phyloP scores from a whole-genome alignment of 192 early-diverging fungal species.

The Linnemannia hyalina region DNA sequence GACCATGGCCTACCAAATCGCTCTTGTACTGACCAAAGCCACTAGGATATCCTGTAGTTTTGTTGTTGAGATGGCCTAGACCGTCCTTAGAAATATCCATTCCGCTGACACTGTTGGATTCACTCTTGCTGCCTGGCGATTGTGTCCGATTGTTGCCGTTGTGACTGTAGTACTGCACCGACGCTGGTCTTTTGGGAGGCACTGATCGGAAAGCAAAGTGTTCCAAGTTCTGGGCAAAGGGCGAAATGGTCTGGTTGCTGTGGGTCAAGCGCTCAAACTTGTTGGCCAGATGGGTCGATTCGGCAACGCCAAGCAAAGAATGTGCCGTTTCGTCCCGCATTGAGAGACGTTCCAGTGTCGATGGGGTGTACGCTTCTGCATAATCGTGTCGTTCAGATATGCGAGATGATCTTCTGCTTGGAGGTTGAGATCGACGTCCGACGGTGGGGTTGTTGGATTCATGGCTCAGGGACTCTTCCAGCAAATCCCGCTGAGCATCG shows the following conservation, averaged over 20 bases:
- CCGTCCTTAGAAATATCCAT: slow-evolving; percentile 23
- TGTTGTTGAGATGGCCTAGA: slow-evolving; percentile 5
- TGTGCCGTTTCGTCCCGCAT: slow-evolving; percentile 17
- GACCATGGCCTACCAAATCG: slow-evolving; percentile 26
- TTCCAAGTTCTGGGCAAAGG: slow-evolving; percentile 82
- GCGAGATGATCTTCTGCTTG: slow-evolving; percentile 40
- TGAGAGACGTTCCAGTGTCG: slow-evolving; percentile 19
- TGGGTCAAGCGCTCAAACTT: slow-evolving; percentile 88
- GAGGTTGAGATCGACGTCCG: not conserved
- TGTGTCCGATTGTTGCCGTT: not conserved
- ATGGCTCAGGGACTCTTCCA: slow-evolving; percentile 48
- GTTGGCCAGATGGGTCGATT: slow-evolving; percentile 84
- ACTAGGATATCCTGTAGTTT: slow-evolving; percentile 11
- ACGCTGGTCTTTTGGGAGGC: slow-evolving; percentile 53
- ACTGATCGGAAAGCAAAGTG: slow-evolving; percentile 85
- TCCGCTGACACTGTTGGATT: slow-evolving; percentile 18
- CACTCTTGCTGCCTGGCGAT: slow-evolving; percentile 30
- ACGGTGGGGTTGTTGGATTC: slow-evolving; percentile 13
- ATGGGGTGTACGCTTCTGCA: not conserved
- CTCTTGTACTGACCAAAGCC: slow-evolving; percentile 5
- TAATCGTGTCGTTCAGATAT: slow-evolving; percentile 14
- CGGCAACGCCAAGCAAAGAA: slow-evolving; percentile 27
- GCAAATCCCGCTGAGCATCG: slow-evolving; percentile 28
- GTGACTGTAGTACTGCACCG: slow-evolving; percentile 42
- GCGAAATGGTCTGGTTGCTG: slow-evolving; percentile 90